phyloP scores from a whole-genome alignment of 192 early-diverging fungal genomes.

The Coemansia guatemalensis region DNA sequence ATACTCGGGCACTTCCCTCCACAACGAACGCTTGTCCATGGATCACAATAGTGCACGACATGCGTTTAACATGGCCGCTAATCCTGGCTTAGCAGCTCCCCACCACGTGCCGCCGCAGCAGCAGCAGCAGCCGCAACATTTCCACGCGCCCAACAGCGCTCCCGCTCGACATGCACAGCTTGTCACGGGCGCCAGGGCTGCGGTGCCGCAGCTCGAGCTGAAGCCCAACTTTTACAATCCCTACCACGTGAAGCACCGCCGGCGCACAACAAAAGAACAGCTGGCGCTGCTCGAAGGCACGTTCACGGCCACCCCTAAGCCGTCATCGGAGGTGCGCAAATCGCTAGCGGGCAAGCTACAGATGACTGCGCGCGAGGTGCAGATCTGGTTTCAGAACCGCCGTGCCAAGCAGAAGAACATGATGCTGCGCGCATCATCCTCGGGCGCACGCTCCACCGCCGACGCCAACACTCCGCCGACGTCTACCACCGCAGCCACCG shows the following conservation, averaged over 20 bases:
- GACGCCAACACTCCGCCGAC: slow-evolving; percentile 6
- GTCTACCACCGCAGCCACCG: background rate
- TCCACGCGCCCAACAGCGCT: background rate
- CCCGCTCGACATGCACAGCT: slow-evolving; percentile 3
- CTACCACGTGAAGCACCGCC: slow-evolving; percentile 73
- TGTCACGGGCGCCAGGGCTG: slow-evolving; percentile 4
- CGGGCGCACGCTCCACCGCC: slow-evolving; percentile 2
- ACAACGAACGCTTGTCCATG: slow-evolving; percentile 7
- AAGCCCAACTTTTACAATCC: slow-evolving; percentile 74
- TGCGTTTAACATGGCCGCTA: slow-evolving; percentile 15
- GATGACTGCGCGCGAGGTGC: slow-evolving; percentile 75
- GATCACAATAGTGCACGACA: slow-evolving; percentile 17
- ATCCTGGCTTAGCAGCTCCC: slow-evolving; percentile 4
- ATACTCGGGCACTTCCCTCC: background rate
- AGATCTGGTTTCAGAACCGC: slow-evolving; percentile 86
- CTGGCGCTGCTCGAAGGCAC: slow-evolving; percentile 68
- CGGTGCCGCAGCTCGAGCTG: slow-evolving; percentile 52
- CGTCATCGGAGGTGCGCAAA: slow-evolving; percentile 62
- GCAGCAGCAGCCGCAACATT: slow-evolving; percentile 13
- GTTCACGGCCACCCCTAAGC: slow-evolving; percentile 69
- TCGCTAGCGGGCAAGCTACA: slow-evolving; percentile 58
- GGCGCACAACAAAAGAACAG: slow-evolving; percentile 71
- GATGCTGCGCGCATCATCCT: slow-evolving; percentile 31
- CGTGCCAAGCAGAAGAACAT: slow-evolving; percentile 72
- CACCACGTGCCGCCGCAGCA: slow-evolving; percentile 7